phyloP scores from a whole-genome alignment of 1,139 yeast genomes.

The Kluyveromyces sp. region DNA sequence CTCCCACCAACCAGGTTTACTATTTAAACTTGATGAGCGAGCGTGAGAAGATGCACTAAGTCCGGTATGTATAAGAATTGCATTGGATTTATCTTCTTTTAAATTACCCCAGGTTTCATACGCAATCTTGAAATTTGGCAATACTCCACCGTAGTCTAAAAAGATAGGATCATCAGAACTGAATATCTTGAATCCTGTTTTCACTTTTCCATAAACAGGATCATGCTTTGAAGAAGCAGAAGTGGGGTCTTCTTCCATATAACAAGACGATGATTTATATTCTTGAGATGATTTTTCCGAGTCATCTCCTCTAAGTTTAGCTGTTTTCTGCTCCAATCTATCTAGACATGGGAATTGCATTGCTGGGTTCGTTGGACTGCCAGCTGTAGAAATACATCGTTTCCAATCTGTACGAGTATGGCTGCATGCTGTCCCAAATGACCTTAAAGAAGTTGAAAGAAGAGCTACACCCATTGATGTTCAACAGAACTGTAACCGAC shows the following conservation, averaged over 20 bases:
- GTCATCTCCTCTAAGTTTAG: slow-evolving; percentile 32
- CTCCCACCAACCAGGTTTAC: slow-evolving; percentile 93
- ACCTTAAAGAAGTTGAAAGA: neutral
- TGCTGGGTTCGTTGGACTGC: slow-evolving; percentile 21
- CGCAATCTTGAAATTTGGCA: slow-evolving; percentile 72
- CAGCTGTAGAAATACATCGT: neutral
- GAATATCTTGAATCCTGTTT: slow-evolving; percentile 58
- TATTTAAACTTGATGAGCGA: slow-evolving; percentile 66
- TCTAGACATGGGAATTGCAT: slow-evolving; percentile 84
- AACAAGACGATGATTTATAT: slow-evolving; percentile 2
- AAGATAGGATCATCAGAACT: slow-evolving; percentile 51
- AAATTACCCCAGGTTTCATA: slow-evolving; percentile 87
- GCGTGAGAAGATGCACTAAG: slow-evolving; percentile 92
- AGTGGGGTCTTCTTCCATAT: slow-evolving; percentile 24
- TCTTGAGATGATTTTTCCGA: neutral
- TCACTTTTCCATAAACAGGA: slow-evolving; percentile 69
- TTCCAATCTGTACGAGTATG: neutral
- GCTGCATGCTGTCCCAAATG: neutral
- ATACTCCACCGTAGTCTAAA: slow-evolving; percentile 73
- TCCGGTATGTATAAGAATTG: slow-evolving; percentile 80
- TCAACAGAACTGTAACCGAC: no score
- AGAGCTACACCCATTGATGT: no score
- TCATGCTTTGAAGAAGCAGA: slow-evolving; percentile 51
- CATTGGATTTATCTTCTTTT: slow-evolving; percentile 56
- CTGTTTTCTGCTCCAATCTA: slow-evolving; percentile 54